A percentile compares a stretch with the other conserved stretches of the same genome.
phyloP scores from a whole-genome alignment of 139 green algal species.

The Picochlorum sp. region DNA sequence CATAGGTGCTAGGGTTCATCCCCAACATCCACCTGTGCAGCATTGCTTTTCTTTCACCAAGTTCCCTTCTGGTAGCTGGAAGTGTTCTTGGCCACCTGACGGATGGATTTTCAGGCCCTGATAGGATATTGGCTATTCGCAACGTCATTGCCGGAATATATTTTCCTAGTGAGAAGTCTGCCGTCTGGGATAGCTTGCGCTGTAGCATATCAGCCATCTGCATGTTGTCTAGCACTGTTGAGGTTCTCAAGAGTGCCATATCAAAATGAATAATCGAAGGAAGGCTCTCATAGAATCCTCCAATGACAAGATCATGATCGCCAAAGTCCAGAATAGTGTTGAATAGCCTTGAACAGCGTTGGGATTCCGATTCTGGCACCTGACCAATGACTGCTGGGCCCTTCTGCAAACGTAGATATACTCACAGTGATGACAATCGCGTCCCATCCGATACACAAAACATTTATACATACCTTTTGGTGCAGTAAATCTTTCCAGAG shows the following conservation, averaged over 20 bases:
- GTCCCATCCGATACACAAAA: neutral
- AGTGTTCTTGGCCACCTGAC: slow-evolving; percentile 53
- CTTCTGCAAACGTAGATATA: neutral
- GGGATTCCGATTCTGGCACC: slow-evolving; percentile 15
- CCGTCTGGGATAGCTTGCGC: slow-evolving; percentile 5
- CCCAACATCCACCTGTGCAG: slow-evolving; percentile 47
- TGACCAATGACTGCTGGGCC: slow-evolving; percentile 10
- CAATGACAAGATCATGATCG: slow-evolving; percentile 64
- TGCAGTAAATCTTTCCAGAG: slow-evolving; percentile 60
- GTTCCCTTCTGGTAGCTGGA: slow-evolving; percentile 12
- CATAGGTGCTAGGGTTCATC: slow-evolving; percentile 5
- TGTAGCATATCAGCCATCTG: slow-evolving; percentile 46
- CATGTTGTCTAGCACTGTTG: slow-evolving; percentile 37
- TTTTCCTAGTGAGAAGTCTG: slow-evolving; percentile 36
- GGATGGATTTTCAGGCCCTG: slow-evolving; percentile 30
- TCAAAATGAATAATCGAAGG: slow-evolving; percentile 51
- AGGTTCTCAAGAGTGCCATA: slow-evolving; percentile 48
- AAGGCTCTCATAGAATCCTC: slow-evolving; percentile 62
- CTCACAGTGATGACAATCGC: neutral
- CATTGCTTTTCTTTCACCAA: slow-evolving; percentile 27
- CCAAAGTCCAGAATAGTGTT: slow-evolving; percentile 58
- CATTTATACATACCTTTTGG: slow-evolving; percentile 17
- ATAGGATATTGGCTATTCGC: slow-evolving; percentile 11
- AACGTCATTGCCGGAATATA: slow-evolving; percentile 53
- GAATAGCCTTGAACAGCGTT: slow-evolving; percentile 32